phyloP scores from a whole-genome alignment of 805 yeast genomes.

The Jamesozyma gamospora region DNA sequence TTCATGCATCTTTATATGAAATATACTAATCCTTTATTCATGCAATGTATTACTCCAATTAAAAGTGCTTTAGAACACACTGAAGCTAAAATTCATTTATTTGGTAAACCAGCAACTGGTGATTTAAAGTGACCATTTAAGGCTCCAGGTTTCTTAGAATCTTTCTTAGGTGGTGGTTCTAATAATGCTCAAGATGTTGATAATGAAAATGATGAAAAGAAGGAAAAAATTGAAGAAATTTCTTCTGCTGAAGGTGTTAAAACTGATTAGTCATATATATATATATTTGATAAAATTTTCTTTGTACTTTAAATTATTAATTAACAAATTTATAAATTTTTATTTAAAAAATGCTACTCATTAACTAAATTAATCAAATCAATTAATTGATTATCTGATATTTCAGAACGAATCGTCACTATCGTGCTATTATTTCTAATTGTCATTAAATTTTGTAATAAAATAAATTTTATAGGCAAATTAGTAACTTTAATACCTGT shows the following conservation, averaged over 20 bases:
- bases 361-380: too few relatives aligned
- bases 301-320: too few relatives aligned
- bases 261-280: slow-evolving; percentile 2
- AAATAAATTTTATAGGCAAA: slow-evolving; percentile 11
- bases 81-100: slow-evolving; percentile 82
- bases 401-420: neutral
- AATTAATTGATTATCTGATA: neutral
- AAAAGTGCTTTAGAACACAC: slow-evolving; percentile 85
- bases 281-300: neutral
- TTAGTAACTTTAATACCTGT: slow-evolving; percentile 25
- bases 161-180: slow-evolving; percentile 9
- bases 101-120: slow-evolving; percentile 73
- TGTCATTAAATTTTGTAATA: slow-evolving; percentile 4
- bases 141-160: slow-evolving; percentile 71
- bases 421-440: neutral
- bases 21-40: slow-evolving; percentile 91
- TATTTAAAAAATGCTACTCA: neutral
- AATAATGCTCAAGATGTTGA: too few relatives aligned
- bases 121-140: slow-evolving; percentile 96
- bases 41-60: slow-evolving; percentile 86
- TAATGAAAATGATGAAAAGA: too few relatives aligned
- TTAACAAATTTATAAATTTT: too few relatives aligned
- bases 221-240: slow-evolving; percentile 8
- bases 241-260: slow-evolving; percentile 5
- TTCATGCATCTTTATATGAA: slow-evolving; percentile 97